Base-by-base conservation (phyloP, 148 eudicot genomes). In the Chenopodium suecicum region DNA sequence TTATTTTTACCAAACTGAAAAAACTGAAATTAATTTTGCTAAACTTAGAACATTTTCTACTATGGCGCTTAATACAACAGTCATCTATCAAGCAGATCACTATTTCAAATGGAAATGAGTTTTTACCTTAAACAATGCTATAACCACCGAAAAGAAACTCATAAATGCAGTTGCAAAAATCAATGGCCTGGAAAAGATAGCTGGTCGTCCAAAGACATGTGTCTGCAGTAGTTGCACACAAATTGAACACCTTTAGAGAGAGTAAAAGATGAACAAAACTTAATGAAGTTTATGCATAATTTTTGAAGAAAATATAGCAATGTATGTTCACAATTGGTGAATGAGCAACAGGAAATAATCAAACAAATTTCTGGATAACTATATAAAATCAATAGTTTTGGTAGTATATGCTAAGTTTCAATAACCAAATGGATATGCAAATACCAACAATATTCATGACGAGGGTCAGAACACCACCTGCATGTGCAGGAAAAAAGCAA, bases 101-200 rank as follows among this genome's bases (percentile, higher is more conserved):
- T 23, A 31, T 16, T 67, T 4, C 0, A 63, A 52, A 62, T 3
- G 73, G 16, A 70, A 32, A 47, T 25, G 25, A 54, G n/a, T 14
- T 63, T 90, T 90, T 88, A 96, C 99, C 98, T 96, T 96, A 80
- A 96, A 96, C 67, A 96, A 83, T 37, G 99, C 99, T 79, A 96
- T 96, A 68, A 96, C 98, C 78, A 96, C 98, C 11, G 99, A 96
- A 89, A 96, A 96, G 92, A 96, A 96, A 88, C 98, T 94, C 99
- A 96, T 96, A 82, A 96, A 96, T 77, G 95, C 98, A 70, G 99
- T 96, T 60, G 99, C 99, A 82, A 96, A 96, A 34, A 96, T 89
- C 87, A 96, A 71, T 34, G 99, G 90, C 88, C 91, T 88, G 56
- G 99, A 87, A 65, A 96, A 85, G 85, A 91, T 81, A 78, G 91